Conservation (phyloP, 306 rosid genomes). For the Prunus salicina region DNA sequence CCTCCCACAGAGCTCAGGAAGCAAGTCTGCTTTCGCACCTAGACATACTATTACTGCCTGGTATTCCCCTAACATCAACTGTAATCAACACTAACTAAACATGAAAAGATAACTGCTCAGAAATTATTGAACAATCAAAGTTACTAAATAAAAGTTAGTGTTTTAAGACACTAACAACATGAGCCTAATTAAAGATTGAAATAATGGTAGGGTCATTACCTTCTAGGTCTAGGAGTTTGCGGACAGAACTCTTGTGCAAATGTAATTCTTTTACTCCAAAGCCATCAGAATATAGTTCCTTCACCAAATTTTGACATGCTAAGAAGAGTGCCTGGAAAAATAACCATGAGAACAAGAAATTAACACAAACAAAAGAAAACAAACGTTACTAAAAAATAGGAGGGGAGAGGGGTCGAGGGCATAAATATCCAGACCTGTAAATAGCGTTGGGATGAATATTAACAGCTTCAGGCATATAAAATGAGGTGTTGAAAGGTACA, state of each 20-base stretch:
- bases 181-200: constrained; percentile 7
- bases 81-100: neutral
- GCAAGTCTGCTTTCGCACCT: constrained; percentile 77
- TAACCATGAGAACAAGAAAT: constrained; percentile 20
- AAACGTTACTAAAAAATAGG: neutral
- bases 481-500: constrained; percentile 56
- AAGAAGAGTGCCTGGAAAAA: constrained; percentile 61
- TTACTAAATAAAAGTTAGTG: neutral
- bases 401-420: neutral
- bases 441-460: constrained; percentile 66
- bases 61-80: constrained; percentile 54
- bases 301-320: constrained; percentile 63
- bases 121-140: neutral
- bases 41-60: constrained; percentile 77
- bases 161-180: neutral
- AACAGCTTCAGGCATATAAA: constrained; percentile 88
- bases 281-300: constrained; percentile 40
- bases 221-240: constrained; percentile 64
- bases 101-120: neutral
- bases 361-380: neutral
- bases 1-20: constrained; percentile 81
- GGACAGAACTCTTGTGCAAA: constrained; percentile 53
- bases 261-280: constrained; percentile 47
- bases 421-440: constrained; percentile 56
- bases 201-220: constrained; percentile 39